Conservation (phyloP, 208 protist genomes). For the Trypanosoma scelopori region DNA sequence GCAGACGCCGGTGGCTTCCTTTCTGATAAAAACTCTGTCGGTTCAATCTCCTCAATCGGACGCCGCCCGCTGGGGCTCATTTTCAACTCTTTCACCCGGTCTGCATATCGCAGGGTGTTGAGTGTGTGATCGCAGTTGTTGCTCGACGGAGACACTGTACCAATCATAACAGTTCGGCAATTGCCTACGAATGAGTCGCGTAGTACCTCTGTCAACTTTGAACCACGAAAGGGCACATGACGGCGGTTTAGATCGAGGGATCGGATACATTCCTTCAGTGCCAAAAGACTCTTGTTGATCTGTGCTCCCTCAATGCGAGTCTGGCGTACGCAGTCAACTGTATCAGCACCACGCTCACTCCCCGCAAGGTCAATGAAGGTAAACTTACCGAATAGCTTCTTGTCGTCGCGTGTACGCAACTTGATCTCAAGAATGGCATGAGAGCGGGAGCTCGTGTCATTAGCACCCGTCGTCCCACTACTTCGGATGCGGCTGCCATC, state of each 20-base stretch:
- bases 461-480: constrained; percentile 88
- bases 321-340: constrained; percentile 81
- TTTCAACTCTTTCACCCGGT: constrained; percentile 76
- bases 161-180: constrained; percentile 95
- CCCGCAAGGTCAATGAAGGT: constrained; percentile 99
- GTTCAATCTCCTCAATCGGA: constrained; percentile 25
- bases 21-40: constrained; percentile 16
- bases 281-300: constrained; percentile 96
- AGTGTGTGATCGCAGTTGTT: constrained; percentile 93
- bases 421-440: constrained; percentile 85
- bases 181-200: constrained; percentile 96
- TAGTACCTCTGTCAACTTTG: constrained; percentile 95
- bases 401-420: constrained; percentile 37
- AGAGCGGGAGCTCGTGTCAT: constrained; percentile 84
- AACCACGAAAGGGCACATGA: constrained; percentile 96
- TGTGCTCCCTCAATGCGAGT: constrained; percentile 91
- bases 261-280: constrained; percentile 95
- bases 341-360: constrained; percentile 95
- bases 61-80: constrained; percentile 65
- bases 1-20: constrained; percentile 16
- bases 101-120: constrained; percentile 97
- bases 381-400: constrained; percentile 65
- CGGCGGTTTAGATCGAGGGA: constrained; percentile 87
- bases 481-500: constrained; percentile 78
- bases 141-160: constrained; percentile 89